These are phyloP conservation scores for Thermomyces lanuginosus DNA, from an alignment of 2,329 filamentous ascomycete genomes.

Conservation along the genomic window DNA sequence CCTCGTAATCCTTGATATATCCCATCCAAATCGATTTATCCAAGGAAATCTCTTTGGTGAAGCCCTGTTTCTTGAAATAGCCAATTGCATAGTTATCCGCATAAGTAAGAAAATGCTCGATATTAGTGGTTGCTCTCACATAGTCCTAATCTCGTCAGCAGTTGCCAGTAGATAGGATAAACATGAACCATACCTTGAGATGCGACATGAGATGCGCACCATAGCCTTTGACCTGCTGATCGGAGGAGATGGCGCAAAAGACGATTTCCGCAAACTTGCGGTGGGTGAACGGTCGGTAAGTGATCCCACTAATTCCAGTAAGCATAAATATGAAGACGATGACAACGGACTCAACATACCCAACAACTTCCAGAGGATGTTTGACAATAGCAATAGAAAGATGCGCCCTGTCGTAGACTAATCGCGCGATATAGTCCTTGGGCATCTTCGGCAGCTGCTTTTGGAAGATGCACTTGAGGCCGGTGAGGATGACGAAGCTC, in stretches of 20 bases:
- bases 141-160: conserved; percentile 44
- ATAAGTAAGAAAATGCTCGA: conserved; percentile 98
- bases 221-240: conserved; percentile 97
- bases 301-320: conserved; percentile 55
- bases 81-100: conserved; percentile 98
- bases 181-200: conserved; percentile 45
- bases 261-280: conserved; percentile 95
- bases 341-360: conserved; percentile 24
- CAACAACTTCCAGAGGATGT: conserved; percentile 83
- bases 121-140: conserved; percentile 86
- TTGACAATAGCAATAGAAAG: conserved; percentile 95
- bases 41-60: conserved; percentile 94
- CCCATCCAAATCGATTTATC: conserved; percentile 92
- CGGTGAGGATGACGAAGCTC: conserved; percentile 84
- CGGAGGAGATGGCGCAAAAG: conserved; percentile 92
- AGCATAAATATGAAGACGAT: conserved; percentile 4
- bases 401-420: conserved; percentile 95
- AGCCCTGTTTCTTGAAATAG: conserved; percentile 98
- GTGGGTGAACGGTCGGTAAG: conserved; percentile 83
- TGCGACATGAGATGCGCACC: conserved; percentile 97
- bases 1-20: conserved; percentile 99
- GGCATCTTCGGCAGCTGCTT: conserved; percentile 99
- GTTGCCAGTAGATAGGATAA: conserved; percentile 1
- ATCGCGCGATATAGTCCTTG: conserved; percentile 92
- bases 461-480: conserved; percentile 94